Conservation (phyloP, 2,329 filamentous ascomycete genomes). For the Sporothrix inflata region DNA sequence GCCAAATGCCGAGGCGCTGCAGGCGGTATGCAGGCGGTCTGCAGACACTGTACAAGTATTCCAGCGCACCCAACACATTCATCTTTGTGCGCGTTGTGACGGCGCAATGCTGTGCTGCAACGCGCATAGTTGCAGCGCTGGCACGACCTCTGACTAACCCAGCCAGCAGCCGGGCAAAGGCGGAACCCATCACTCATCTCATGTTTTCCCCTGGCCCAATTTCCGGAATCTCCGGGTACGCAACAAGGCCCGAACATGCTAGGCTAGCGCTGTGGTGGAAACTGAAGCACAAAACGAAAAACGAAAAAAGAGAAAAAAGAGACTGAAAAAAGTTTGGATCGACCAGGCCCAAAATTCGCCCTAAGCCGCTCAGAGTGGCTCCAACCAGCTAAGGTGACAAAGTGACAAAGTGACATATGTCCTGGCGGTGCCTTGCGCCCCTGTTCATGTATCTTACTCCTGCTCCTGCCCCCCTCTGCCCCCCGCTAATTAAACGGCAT, state of each 20-base stretch:
- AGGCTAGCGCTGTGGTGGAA: background rate
- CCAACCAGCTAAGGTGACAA: background rate
- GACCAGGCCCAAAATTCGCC: background rate
- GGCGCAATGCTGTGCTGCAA: background rate
- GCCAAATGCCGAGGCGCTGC: slow-evolving; percentile 14
- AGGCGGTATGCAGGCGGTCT: too few species aligned
- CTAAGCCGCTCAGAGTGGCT: background rate
- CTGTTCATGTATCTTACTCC: slow-evolving; percentile 15
- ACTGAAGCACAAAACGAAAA: too few species aligned
- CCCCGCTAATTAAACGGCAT: slow-evolving; percentile 28
- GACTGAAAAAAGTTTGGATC: slow-evolving; percentile 8
- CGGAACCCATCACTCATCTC: slow-evolving; percentile 26
- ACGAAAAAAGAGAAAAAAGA: too few species aligned
- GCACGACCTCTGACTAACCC: slow-evolving; percentile 2
- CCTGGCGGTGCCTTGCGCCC: slow-evolving; percentile 13
- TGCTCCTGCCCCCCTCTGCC: background rate
- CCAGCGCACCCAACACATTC: background rate
- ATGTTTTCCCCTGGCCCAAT: slow-evolving; percentile 28
- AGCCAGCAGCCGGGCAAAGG: slow-evolving; percentile 5
- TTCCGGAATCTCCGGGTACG: slow-evolving; percentile 31
- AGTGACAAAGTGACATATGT: background rate
- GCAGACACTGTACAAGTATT: background rate
- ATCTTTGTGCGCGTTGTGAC: background rate
- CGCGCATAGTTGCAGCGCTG: background rate
- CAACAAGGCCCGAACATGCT: slow-evolving; percentile 18